These are phyloP conservation scores for Peronospora destructor DNA, from an alignment of 352 stramenopile genomes.

Conservation along the genomic window DNA sequence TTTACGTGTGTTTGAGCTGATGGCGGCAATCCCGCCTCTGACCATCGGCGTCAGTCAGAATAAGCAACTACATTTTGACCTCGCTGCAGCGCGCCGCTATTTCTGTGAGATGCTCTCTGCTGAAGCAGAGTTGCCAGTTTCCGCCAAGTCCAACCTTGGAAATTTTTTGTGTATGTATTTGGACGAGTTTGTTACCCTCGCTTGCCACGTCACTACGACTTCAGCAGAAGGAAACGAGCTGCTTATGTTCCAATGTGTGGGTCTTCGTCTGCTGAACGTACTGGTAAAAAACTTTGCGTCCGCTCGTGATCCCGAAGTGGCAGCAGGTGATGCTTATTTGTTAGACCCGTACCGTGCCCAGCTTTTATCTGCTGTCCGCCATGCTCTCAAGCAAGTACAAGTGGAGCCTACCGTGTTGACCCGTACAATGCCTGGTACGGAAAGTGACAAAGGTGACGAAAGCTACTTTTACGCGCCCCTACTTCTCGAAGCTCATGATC, in stretches of 20 bases:
- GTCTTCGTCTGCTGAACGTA: constrained; percentile 59
- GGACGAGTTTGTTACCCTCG: constrained; percentile 82
- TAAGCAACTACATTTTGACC: constrained; percentile 62
- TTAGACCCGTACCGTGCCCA: constrained; percentile 81
- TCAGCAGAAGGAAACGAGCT: constrained; percentile 68
- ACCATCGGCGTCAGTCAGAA: constrained; percentile 12
- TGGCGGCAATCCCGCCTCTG: constrained; percentile 23
- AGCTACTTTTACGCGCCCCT: constrained; percentile 55
- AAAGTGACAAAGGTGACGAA: constrained; percentile 17
- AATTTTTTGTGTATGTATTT: constrained; percentile 86
- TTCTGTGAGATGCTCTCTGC: constrained; percentile 37
- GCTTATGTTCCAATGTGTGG: constrained; percentile 69
- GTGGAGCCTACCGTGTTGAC: constrained; percentile 14
- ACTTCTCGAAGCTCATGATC: constrained; percentile 55
- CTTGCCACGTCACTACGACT: constrained; percentile 67
- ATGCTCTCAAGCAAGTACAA: constrained; percentile 61
- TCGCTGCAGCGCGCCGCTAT: constrained; percentile 40
- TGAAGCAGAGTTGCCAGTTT: constrained; percentile 8
- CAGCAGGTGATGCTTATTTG: constrained; percentile 42
- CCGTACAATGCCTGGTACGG: constrained; percentile 1
- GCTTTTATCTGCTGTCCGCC: constrained; percentile 69
- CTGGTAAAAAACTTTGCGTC: constrained; percentile 52
- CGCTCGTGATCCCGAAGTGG: constrained; percentile 64
- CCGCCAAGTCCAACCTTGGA: constrained; percentile 11
- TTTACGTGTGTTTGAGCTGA: constrained; percentile 61